These are phyloP conservation scores for Lepraria neglecta DNA, from an alignment of 495 filamentous ascomycete species.

Conservation along the genomic window DNA sequence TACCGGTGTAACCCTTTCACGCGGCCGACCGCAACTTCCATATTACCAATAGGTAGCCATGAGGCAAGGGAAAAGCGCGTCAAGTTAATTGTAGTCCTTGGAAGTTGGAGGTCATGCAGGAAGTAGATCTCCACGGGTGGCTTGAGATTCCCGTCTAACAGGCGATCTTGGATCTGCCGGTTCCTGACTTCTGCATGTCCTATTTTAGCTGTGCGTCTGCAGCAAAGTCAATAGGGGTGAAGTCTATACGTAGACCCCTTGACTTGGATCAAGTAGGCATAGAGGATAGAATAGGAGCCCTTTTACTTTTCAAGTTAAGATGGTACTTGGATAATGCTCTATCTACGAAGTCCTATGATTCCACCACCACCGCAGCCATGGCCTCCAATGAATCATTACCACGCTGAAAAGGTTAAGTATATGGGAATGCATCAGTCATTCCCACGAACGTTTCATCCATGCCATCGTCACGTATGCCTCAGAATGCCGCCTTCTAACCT, in stretches of 20 bases:
- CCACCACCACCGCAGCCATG: neutral
- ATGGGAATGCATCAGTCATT: conserved; percentile 7
- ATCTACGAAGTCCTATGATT: conserved; percentile 2
- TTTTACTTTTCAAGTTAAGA: neutral
- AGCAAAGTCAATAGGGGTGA: neutral
- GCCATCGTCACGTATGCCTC: conserved; percentile 11
- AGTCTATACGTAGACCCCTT: no score
- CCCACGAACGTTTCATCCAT: neutral
- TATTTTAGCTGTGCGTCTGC: conserved; percentile 35
- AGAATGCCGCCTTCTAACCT: conserved; percentile 14
- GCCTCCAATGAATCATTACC: conserved; percentile 15
- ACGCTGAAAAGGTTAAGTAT: neutral
- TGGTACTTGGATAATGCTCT: neutral
- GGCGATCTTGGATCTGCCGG: conserved; percentile 15
- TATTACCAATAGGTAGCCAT: neutral
- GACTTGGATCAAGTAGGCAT: no score
- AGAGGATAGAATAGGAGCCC: neutral
- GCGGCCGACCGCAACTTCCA: neutral
- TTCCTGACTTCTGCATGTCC: conserved; percentile 40
- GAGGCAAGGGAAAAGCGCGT: conserved; percentile 1
- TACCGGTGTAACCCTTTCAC: no score
- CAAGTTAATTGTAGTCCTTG: neutral
- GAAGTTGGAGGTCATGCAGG: conserved; percentile 2
- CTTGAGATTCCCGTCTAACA: conserved; percentile 13
- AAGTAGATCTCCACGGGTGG: neutral